Evolutionary conservation across 176 grass and related monocot genomes (phyloP), one percentile per base, ranked within the genome.

Genomic region (Thinopyrum elongatum): DNA sequence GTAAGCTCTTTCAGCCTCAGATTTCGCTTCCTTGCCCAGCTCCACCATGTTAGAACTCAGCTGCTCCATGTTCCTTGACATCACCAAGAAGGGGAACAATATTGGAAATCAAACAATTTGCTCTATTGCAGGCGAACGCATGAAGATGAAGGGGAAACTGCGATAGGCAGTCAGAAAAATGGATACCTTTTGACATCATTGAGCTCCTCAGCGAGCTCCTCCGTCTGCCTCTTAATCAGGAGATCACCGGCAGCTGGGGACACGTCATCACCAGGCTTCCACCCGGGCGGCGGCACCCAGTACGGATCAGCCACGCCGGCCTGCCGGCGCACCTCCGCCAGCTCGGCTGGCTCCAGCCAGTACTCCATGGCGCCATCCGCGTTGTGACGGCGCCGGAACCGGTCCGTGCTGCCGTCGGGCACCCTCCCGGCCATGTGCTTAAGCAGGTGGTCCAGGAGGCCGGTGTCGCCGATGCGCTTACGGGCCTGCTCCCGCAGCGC

Each of bases 321-420:
- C 70, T 86, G 53, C n/a, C 33, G 65, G 26, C 92, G 81, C 27
- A 94, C 67, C 22, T 91, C 88, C 10, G 86, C 87, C 74, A 96
- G 84, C 53, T 96, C 94, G 10, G 89, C 94, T 35, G 97, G 94
- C 76, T 99, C 97, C 23, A 99, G 79, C 97, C 97, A 99, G 66
- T 96, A 99, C 83, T 99, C 97, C 88, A 96, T 99, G 41, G 84
- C 92, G 35, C 92, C 97, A 80, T 99, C 90, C 8, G 97, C 85
- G 60, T 96, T 99, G 78, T 96, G 94, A 2, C 90, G 84, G 84
- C 97, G 83, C 2, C 90, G 90, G 82, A 99, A 94, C 59, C 94
- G 70, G 60, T 99, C 86, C 2, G 53, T 80, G 38, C 94, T 84
- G 41, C 90, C 92, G 2, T 91, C 78, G 6, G 93, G 86, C 2